Base-by-base conservation (phyloP, 2,329 filamentous ascomycete species). In the Pestalotiopsis sp. region DNA sequence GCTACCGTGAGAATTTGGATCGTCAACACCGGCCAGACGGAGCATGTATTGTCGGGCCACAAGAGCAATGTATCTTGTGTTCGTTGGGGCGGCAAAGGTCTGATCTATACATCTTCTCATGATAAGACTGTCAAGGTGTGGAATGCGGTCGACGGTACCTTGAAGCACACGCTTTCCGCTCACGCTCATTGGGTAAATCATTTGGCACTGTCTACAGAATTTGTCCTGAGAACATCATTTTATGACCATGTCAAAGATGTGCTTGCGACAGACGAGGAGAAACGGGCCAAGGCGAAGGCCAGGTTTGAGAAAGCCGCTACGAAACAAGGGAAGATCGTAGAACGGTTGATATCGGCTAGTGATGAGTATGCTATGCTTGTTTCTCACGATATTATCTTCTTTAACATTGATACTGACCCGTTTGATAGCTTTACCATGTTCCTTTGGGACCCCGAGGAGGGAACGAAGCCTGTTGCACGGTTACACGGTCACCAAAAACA, bases 151-250 rank as follows among this genome's bases (percentile, higher is more conserved):
- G 90, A 92, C 71, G 96, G 95, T 38, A 94, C 91, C 2, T 84
- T 98, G 25, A 84, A 94, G 66, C 93, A 96, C 78, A 95, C 92
- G 0, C 84, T 98, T 9, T 89, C 88, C 23, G 86, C 92, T 1
- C 97, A 99, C 78, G 93, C 93, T 0, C 96, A 98, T 78, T 97
- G 95, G 90, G 93, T 99, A 38, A 99, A 99, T 78, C 94, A 98
- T 77, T 87, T 99, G 25, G 94, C 96, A 0, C 86, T 99, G 4
- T 98, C 94, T 0, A 98, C 94, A 4, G 96, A 98, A 76, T 96
- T 95, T 76, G 94, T 92, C 2, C 85, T 98, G 45, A 89, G 94
- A 64, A 98, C 95, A 0, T 91, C 89, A 1, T 99, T 91, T 81
- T 92, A 93, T 77, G 95, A 98, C 76, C 94, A 98, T 79, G 90